Evolutionary conservation across 2,329 filamentous ascomycete genomes (phyloP).

Genomic region (Trichophyton schoenleinii): DNA sequence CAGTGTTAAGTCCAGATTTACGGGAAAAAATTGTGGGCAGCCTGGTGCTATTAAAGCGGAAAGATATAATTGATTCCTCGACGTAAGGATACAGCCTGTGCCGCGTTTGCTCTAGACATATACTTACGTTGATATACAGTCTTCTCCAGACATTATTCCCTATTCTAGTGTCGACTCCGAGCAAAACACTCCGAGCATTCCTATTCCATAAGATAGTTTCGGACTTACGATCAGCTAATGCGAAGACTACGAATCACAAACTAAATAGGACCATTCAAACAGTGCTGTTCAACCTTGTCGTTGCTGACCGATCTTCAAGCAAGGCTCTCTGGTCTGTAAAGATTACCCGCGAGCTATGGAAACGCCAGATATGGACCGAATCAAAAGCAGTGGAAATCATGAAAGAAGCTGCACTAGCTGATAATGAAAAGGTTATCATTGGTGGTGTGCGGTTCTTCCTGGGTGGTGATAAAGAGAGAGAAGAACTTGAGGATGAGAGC

Average conservation of each 20-base stretch:
- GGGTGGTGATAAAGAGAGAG: constrained; percentile 87
- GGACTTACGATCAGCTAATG: constrained; percentile 77
- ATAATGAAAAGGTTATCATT: constrained; percentile 84
- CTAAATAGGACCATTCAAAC: constrained; percentile 90
- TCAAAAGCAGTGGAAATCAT: constrained; percentile 93
- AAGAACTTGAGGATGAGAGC: constrained; percentile 81
- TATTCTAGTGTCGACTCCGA: constrained; percentile 79
- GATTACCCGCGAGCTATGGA: constrained; percentile 90
- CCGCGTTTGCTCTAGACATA: neutral
- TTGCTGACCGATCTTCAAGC: constrained; percentile 68
- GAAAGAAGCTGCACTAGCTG: constrained; percentile 79
- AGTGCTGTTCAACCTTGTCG: constrained; percentile 81
- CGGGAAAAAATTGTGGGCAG: constrained; percentile 91
- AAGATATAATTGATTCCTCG: constrained; percentile 80
- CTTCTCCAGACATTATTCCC: constrained; percentile 89
- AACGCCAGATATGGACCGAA: constrained; percentile 90
- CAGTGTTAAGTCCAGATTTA: constrained; percentile 66
- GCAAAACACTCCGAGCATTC: constrained; percentile 72
- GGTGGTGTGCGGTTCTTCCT: constrained; percentile 90
- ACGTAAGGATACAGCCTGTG: constrained; percentile 30
- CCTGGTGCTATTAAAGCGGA: constrained; percentile 73
- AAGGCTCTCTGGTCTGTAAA: constrained; percentile 95
- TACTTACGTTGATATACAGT: constrained; percentile 15
- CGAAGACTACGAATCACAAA: constrained; percentile 77
- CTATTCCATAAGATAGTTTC: constrained; percentile 86